A percentile compares a stretch with the other conserved stretches of the same genome.
These are phyloP conservation scores for Ceratocystis alfenasii DNA, from an alignment of 2,329 filamentous ascomycete genomes.

Conservation along the genomic window DNA sequence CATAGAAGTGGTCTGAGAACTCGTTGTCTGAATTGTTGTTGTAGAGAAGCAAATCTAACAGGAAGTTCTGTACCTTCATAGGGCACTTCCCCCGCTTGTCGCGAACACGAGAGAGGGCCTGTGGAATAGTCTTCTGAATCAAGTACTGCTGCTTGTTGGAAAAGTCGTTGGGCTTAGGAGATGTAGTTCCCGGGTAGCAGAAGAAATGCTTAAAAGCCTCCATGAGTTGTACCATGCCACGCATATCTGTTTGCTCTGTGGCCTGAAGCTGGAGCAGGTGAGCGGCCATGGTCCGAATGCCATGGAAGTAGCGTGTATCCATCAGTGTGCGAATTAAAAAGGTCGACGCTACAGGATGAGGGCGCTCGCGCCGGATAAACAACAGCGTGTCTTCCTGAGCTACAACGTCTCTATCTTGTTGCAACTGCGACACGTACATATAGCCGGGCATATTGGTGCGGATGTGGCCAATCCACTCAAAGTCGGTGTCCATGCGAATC, in stretches of 20 bases:
- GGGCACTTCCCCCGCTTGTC: constrained; percentile 64
- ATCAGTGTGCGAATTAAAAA: constrained; percentile 82
- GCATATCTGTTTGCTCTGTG: constrained; percentile 52
- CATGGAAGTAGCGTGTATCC: constrained; percentile 86
- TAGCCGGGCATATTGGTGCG: constrained; percentile 74
- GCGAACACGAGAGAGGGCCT: constrained; percentile 66
- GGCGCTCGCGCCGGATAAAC: constrained; percentile 53
- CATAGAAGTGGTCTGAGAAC: constrained; percentile 81
- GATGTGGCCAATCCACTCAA: constrained; percentile 90
- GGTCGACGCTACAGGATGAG: constrained; percentile 74
- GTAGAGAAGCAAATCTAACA: constrained; percentile 78
- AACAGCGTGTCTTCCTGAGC: constrained; percentile 71
- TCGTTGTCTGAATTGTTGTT: constrained; percentile 90
- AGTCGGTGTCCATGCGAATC: constrained; percentile 96
- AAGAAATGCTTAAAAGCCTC: constrained; percentile 81
- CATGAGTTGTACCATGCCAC: constrained; percentile 73
- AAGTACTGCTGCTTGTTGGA: constrained; percentile 73
- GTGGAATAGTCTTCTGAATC: constrained; percentile 71
- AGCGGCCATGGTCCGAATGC: constrained; percentile 77
- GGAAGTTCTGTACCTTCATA: constrained; percentile 63
- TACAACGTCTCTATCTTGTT: constrained; percentile 92
- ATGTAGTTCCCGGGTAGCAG: constrained; percentile 64
- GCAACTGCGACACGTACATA: constrained; percentile 95
- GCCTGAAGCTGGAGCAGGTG: constrained; percentile 66
- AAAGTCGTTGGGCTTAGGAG: constrained; percentile 84